These are phyloP conservation scores for Penicillium sp. DNA, from an alignment of 2,329 filamentous ascomycete genomes.

Conservation along the genomic window DNA sequence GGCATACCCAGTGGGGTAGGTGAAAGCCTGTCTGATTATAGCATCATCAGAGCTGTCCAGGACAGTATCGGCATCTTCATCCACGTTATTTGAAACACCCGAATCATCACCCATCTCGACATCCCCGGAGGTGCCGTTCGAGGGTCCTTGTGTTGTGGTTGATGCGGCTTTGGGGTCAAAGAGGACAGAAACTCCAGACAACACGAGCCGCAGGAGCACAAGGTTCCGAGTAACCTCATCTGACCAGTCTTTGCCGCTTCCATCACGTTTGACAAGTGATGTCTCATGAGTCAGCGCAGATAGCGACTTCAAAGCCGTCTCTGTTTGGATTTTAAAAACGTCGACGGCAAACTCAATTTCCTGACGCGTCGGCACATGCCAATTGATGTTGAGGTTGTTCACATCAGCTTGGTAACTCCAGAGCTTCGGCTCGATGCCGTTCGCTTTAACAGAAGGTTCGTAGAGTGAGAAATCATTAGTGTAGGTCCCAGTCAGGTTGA, in stretches of 20 bases:
- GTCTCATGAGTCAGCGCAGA: conserved; percentile 76
- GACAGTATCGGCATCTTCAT: conserved; percentile 49
- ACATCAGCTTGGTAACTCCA: conserved; percentile 82
- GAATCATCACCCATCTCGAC: conserved; percentile 49
- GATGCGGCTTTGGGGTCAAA: conserved; percentile 79
- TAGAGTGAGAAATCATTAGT: conserved; percentile 86
- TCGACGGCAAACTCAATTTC: conserved; percentile 89
- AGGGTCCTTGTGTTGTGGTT: conserved; percentile 42
- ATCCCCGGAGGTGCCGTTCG: conserved; percentile 47
- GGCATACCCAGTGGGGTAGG: conserved; percentile 84
- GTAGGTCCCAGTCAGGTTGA: conserved; percentile 93
- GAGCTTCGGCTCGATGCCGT: conserved; percentile 72
- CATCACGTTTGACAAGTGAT: conserved; percentile 81
- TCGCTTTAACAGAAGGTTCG: conserved; percentile 70
- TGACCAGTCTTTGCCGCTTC: conserved; percentile 98
- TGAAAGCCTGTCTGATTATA: conserved; percentile 75
- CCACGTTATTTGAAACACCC: conserved; percentile 26
- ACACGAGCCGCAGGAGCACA: conserved; percentile 80
- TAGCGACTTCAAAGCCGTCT: conserved; percentile 71
- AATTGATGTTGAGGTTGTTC: conserved; percentile 76
- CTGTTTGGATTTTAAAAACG: conserved; percentile 81
- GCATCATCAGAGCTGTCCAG: conserved; percentile 60
- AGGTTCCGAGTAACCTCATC: conserved; percentile 92
- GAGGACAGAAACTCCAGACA: conserved; percentile 84
- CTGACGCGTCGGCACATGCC: conserved; percentile 78